phyloP scores from a whole-genome alignment of 331 rosid species.

The Malus hybrid region DNA sequence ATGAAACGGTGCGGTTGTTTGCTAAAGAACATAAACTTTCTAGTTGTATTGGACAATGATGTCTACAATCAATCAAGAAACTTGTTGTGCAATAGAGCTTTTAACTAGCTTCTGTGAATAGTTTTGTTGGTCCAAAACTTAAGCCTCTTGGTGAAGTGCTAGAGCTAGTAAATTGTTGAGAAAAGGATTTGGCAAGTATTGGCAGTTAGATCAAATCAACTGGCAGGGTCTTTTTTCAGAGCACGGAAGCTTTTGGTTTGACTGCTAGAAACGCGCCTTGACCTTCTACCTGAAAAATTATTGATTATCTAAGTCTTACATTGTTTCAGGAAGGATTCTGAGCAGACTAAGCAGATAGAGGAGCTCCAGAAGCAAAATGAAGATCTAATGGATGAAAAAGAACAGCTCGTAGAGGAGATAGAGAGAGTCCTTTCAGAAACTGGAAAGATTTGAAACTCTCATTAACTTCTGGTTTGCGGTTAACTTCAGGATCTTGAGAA shows the following conservation, averaged over 20 bases:
- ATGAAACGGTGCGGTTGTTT: no score
- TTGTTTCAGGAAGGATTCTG: conserved; percentile 87
- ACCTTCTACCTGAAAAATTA: neutral
- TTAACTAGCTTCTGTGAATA: no score
- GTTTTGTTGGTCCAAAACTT: no score
- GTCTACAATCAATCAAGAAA: no score
- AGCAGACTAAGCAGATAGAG: conserved; percentile 91
- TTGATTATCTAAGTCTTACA: neutral
- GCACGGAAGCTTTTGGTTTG: neutral
- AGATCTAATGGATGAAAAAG: conserved; percentile 70
- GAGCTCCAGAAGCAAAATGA: conserved; percentile 91
- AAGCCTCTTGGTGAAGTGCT: no score
- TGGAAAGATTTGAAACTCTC: conserved; percentile 34
- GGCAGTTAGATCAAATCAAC: no score
- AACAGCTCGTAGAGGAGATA: conserved; percentile 77
- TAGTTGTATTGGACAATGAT: no score
- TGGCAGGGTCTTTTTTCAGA: no score
- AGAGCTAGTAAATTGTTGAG: no score
- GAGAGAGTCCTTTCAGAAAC: conserved; percentile 60
- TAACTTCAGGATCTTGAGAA: neutral
- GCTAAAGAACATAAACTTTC: no score
- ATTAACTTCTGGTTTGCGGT: neutral
- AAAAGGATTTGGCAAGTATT: no score
- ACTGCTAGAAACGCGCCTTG: neutral
- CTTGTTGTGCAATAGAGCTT: no score